phyloP scores from a whole-genome alignment of 176 grass and related monocot genomes.

The Raddia distichophylla region DNA sequence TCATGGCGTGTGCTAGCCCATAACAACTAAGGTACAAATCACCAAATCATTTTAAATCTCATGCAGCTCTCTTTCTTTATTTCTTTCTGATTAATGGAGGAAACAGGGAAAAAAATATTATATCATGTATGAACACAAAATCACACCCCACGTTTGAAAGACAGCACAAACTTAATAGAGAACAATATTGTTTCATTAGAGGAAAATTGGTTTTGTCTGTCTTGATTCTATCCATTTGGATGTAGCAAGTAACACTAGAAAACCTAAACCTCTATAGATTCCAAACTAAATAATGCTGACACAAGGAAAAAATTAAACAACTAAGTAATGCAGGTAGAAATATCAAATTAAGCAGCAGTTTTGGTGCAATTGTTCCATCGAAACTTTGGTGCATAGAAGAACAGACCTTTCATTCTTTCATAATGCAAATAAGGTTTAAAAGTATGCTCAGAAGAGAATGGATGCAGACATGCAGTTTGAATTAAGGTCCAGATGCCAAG shows the following conservation, averaged over 20 bases:
- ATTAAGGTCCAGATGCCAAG: slow-evolving; percentile 17
- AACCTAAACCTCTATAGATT: slow-evolving; percentile 3
- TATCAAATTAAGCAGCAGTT: background rate
- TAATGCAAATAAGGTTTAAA: slow-evolving; percentile 1
- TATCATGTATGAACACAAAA: slow-evolving; percentile 4
- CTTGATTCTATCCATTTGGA: slow-evolving; percentile 26
- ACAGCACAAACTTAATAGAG: background rate
- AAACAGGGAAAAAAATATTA: background rate
- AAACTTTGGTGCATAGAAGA: background rate
- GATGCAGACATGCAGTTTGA: background rate
- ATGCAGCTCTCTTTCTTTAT: background rate
- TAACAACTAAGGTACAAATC: slow-evolving; percentile 34
- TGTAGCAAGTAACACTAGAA: slow-evolving; percentile 15
- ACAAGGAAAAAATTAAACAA: slow-evolving; percentile 5
- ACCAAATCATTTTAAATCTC: background rate
- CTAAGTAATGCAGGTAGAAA: background rate
- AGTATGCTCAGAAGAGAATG: slow-evolving; percentile 10
- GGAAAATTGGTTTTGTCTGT: background rate
- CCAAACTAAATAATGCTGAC: background rate
- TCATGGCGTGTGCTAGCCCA: no score
- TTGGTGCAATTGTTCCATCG: slow-evolving; percentile 17
- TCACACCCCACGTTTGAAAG: background rate
- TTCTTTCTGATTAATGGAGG: slow-evolving; percentile 4
- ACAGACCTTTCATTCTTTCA: background rate
- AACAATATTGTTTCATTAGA: background rate